A percentile compares a stretch with the other conserved stretches of the same genome.
Conservation (phyloP, 768 basidiomycete species). For the Tremella yokohamensis region DNA sequence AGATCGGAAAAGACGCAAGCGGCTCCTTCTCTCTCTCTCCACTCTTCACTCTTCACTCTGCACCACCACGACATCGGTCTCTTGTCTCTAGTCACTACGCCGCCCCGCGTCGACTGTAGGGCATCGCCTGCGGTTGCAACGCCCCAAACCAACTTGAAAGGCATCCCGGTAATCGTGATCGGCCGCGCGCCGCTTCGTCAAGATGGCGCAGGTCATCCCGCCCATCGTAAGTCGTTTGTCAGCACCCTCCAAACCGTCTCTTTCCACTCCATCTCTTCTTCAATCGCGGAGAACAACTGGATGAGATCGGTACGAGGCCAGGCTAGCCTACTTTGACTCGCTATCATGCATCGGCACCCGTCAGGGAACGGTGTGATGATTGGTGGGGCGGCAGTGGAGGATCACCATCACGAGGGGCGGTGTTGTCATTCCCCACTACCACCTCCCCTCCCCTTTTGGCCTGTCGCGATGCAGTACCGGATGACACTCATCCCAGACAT, state of each 20-base stretch:
- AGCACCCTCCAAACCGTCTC: background rate
- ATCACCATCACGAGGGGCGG: background rate
- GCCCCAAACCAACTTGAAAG: too few species aligned
- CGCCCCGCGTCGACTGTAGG: too few species aligned
- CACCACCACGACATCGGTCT: too few species aligned
- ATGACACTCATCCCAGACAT: slow-evolving; percentile 27
- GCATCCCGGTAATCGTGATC: too few species aligned
- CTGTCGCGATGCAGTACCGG: background rate
- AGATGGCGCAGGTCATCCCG: slow-evolving; percentile 50
- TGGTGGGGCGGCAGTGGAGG: slow-evolving; percentile 1
- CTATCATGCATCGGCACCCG: slow-evolving; percentile 8
- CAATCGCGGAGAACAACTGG: slow-evolving; percentile 13
- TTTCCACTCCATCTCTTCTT: background rate
- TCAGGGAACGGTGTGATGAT: background rate
- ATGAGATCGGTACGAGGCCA: slow-evolving; percentile 32
- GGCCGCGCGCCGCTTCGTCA: slow-evolving; percentile 3
- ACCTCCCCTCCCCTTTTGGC: background rate
- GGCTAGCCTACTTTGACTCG: slow-evolving; percentile 8
- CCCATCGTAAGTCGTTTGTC: slow-evolving; percentile 36
- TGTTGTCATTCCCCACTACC: background rate
- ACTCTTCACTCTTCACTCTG: too few species aligned
- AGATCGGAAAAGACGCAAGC: too few species aligned
- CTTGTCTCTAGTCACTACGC: too few species aligned
- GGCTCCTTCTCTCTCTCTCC: too few species aligned
- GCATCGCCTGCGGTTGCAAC: too few species aligned